Evolutionary conservation across 345 rosid genomes (phyloP).

Genomic region (Clarkia xantiana): DNA sequence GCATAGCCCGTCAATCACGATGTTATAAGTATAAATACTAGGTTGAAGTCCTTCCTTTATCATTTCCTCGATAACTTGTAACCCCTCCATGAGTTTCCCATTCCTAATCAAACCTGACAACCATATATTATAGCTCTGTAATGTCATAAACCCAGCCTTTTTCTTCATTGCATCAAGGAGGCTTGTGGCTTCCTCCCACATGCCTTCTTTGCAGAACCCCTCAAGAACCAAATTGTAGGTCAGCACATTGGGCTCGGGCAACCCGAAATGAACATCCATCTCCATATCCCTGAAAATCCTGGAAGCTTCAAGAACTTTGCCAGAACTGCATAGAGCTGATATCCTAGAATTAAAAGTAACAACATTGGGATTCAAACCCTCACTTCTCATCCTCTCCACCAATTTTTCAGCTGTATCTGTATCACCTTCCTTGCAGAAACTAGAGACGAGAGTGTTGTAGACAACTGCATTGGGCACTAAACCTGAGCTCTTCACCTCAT

Average conservation of each 20-base stretch:
- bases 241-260: constrained; percentile 63
- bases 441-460: constrained; percentile 65
- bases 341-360: constrained; percentile 82
- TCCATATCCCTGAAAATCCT: constrained; percentile 92
- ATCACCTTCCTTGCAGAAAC: constrained; percentile 71
- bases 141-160: constrained; percentile 26
- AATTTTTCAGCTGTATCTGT: constrained; percentile 64
- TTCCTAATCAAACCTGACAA: constrained; percentile 60
- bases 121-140: constrained; percentile 78
- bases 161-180: constrained; percentile 47
- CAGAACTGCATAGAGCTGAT: constrained; percentile 59
- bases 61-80: constrained; percentile 54
- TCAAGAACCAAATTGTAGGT: constrained; percentile 72
- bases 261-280: constrained; percentile 54
- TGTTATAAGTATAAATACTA: constrained; percentile 60
- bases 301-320: constrained; percentile 75
- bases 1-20: constrained; percentile 69
- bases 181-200: constrained; percentile 70
- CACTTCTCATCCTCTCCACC: constrained; percentile 66
- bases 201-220: constrained; percentile 68
- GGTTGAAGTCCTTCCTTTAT: constrained; percentile 39
- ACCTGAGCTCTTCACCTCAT: constrained; percentile 34
- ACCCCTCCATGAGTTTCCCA: constrained; percentile 60
- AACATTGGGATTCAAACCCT: constrained; percentile 62
- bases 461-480: constrained; percentile 49